Conservation (phyloP, 2,329 filamentous ascomycete species). For the Arthroderma sp. region DNA sequence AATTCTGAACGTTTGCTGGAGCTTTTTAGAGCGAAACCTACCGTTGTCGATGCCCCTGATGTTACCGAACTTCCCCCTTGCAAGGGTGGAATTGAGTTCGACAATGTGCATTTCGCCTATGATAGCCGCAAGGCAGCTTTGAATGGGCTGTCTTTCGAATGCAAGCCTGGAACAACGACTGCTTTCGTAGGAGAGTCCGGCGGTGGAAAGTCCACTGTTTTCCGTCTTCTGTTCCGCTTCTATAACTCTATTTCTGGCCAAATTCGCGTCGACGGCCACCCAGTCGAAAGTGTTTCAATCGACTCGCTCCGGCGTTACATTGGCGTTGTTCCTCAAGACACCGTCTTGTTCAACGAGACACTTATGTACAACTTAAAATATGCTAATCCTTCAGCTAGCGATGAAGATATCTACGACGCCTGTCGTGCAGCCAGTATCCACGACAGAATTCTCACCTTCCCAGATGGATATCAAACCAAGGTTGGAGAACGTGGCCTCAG, state of each 20-base stretch:
- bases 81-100: conserved; percentile 71
- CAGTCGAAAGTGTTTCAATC: conserved; percentile 79
- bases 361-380: conserved; percentile 93
- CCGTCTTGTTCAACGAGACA: conserved; percentile 85
- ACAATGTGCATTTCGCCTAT: conserved; percentile 83
- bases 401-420: conserved; percentile 70
- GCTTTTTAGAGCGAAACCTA: conserved; percentile 90
- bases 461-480: conserved; percentile 77
- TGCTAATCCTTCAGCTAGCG: conserved; percentile 66
- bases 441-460: conserved; percentile 79
- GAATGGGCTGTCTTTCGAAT: conserved; percentile 72
- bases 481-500: conserved; percentile 82
- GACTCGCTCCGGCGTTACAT: conserved; percentile 86
- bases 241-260: conserved; percentile 73
- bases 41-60: conserved; percentile 64
- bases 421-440: conserved; percentile 84
- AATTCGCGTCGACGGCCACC: conserved; percentile 72
- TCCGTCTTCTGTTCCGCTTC: conserved; percentile 90
- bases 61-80: conserved; percentile 55
- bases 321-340: conserved; percentile 93
- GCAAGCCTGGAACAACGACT: conserved; percentile 79
- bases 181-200: conserved; percentile 94
- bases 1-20: conserved; percentile 91
- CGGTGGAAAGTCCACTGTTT: conserved; percentile 92
- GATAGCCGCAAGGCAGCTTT: conserved; percentile 76